Evolutionary conservation across 352 stramenopile genomes (phyloP).

Genomic region (Pythium coloratum): DNA sequence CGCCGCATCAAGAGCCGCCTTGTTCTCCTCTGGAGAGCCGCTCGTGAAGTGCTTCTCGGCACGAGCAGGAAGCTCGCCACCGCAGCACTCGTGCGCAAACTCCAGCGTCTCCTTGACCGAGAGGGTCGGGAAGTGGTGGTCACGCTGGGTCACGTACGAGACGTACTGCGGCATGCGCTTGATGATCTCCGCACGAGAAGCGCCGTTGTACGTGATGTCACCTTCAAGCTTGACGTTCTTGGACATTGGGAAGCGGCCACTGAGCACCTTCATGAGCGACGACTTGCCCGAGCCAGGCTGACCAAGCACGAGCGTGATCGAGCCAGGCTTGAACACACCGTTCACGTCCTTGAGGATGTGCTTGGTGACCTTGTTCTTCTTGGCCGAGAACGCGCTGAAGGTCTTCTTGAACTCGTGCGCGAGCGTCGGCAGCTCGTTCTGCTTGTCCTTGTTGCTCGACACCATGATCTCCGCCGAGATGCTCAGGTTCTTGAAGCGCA

Average conservation of each 20-base stretch:
- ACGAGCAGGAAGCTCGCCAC: conserved; percentile 28
- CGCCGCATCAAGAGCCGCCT: conserved; percentile 34
- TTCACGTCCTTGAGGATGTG: conserved; percentile 24
- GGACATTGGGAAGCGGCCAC: conserved; percentile 43
- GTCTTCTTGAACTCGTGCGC: conserved; percentile 1
- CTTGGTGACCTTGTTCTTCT: conserved; percentile 3
- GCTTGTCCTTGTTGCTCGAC: background rate
- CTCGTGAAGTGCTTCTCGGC: conserved; percentile 35
- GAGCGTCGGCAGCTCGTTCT: conserved; percentile 7
- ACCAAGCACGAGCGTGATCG: conserved; percentile 51
- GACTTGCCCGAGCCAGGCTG: conserved; percentile 53
- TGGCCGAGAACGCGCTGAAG: background rate
- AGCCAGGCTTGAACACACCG: conserved; percentile 46
- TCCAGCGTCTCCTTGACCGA: conserved; percentile 54
- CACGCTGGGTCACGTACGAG: conserved; percentile 49
- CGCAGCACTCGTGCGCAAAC: conserved; percentile 57
- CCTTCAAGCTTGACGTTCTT: conserved; percentile 40
- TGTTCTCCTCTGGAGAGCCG: conserved; percentile 43
- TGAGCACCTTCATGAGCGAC: conserved; percentile 54
- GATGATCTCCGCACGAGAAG: conserved; percentile 28
- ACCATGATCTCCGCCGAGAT: conserved; percentile 28
- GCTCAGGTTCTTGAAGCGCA: conserved; percentile 49
- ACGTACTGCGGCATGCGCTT: conserved; percentile 47
- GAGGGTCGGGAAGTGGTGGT: conserved; percentile 47
- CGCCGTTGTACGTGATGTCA: conserved; percentile 52